Percentiles rank a stretch among this genome's conserved stretches.
Conservation (phyloP, 306 rosid species). For the Castanospermum australe region DNA sequence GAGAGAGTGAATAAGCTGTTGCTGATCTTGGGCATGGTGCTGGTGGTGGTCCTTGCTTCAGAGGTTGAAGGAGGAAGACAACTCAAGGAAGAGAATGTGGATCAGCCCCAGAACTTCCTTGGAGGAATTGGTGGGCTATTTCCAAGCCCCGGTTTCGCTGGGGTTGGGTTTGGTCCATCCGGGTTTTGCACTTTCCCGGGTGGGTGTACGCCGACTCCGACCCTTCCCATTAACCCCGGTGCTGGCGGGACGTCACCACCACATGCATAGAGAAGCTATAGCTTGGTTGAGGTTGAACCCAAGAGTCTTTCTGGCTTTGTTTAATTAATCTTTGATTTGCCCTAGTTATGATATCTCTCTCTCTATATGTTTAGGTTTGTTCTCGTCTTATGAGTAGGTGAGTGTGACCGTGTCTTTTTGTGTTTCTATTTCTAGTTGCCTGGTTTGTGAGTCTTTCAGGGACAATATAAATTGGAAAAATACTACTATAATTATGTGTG, state of each 20-base stretch:
- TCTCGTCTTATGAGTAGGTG: background rate
- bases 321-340: background rate
- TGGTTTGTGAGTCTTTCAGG: background rate
- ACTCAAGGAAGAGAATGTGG: slow-evolving; percentile 10
- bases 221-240: slow-evolving; percentile 19
- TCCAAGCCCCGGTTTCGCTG: slow-evolving; percentile 37
- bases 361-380: background rate
- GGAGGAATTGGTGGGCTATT: slow-evolving; percentile 28
- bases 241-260: slow-evolving; percentile 16
- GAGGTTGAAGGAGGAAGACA: slow-evolving; percentile 32
- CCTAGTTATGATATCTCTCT: background rate
- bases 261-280: slow-evolving; percentile 1
- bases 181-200: slow-evolving; percentile 44
- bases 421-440: background rate
- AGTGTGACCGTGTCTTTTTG: background rate
- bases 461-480: background rate
- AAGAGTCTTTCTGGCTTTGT: background rate
- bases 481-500: background rate
- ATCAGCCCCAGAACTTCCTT: slow-evolving; percentile 28
- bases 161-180: slow-evolving; percentile 23
- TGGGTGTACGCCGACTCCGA: slow-evolving; percentile 14
- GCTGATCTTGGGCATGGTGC: slow-evolving; percentile 1
- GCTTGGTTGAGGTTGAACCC: background rate
- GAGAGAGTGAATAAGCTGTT: slow-evolving; percentile 20
- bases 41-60: slow-evolving; percentile 17